phyloP scores from a whole-genome alignment of 371 early-diverging fungal genomes.

The Neoconidiobolus thromboides region DNA sequence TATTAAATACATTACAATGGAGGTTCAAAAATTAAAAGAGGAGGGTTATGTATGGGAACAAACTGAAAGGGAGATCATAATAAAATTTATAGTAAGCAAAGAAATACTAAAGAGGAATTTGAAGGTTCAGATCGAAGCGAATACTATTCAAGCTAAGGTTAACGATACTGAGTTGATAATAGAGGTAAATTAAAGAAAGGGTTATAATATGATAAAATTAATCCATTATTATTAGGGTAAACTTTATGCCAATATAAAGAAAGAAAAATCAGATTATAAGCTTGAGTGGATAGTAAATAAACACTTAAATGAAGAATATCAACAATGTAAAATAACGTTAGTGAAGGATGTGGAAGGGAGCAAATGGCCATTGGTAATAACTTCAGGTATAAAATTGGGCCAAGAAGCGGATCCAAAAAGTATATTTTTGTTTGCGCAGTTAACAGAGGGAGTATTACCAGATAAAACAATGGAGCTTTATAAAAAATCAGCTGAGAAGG shows the following conservation, averaged over 20 bases:
- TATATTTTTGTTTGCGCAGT: neutral
- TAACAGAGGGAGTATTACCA: neutral
- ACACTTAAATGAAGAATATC: neutral
- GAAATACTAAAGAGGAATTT: too few species aligned
- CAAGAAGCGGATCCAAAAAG: neutral
- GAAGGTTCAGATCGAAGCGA: too few species aligned
- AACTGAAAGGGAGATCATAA: too few species aligned
- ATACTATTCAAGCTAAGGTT: too few species aligned
- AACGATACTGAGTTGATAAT: too few species aligned
- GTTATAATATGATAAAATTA: too few species aligned
- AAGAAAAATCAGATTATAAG: neutral
- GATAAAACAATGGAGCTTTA: neutral
- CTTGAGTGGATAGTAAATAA: neutral
- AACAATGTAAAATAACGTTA: neutral
- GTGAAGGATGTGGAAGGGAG: neutral
- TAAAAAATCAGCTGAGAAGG: neutral
- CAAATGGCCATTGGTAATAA: neutral
- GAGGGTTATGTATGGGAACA: too few species aligned
- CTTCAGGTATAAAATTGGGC: neutral
- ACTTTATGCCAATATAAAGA: neutral
- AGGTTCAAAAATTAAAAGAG: too few species aligned
- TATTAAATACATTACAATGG: too few species aligned
- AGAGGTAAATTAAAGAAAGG: too few species aligned
- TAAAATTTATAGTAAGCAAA: too few species aligned
- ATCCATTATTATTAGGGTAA: neutral